Conservation (phyloP, 129 eudicot species). For the Tagetes patula region DNA sequence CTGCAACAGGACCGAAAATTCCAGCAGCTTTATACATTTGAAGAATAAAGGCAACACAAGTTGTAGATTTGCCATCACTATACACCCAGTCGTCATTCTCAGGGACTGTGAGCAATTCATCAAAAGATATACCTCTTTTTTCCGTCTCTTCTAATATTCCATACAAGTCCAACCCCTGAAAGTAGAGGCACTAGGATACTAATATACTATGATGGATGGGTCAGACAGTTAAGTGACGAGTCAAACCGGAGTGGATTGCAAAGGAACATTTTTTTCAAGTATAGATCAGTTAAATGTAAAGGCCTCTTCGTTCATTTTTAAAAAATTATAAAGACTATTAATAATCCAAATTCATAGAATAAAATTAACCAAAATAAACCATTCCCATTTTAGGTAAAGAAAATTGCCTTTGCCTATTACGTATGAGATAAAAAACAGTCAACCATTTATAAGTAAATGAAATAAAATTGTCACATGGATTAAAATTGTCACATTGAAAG, state of each 20-base stretch:
- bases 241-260: not conserved
- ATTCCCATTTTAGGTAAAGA: not conserved
- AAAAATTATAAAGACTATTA: not conserved
- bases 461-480: not conserved
- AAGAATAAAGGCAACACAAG: slow-evolving; percentile 95
- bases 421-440: not conserved
- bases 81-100: slow-evolving; percentile 98
- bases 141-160: slow-evolving; percentile 80
- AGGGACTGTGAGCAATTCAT: slow-evolving; percentile 89
- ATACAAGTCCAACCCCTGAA: slow-evolving; percentile 83
- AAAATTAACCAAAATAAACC: not conserved
- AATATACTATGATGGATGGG: not conserved
- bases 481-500: not conserved
- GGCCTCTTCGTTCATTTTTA: not conserved
- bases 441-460: not conserved
- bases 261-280: not conserved
- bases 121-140: slow-evolving; percentile 78
- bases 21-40: slow-evolving; percentile 97
- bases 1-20: slow-evolving; percentile 65
- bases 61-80: slow-evolving; percentile 97
- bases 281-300: not conserved
- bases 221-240: not conserved
- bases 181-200: slow-evolving; percentile 12
- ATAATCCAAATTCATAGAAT: not conserved
- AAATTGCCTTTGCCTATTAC: not conserved